phyloP scores from a whole-genome alignment of 164 flowering plant species.

The Macadamia tetraphylla region DNA sequence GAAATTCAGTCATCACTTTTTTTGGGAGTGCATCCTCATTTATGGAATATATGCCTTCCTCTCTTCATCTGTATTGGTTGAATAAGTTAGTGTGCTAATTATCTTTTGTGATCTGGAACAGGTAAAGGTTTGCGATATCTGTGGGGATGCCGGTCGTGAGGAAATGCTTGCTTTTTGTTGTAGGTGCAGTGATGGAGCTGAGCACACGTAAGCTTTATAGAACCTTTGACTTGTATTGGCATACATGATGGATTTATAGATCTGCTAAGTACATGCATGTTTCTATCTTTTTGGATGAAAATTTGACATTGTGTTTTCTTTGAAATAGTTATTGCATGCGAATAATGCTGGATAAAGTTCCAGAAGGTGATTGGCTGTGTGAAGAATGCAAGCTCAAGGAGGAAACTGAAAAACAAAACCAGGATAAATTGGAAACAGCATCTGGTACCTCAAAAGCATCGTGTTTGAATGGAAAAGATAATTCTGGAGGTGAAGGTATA shows the following conservation, averaged over 20 bases:
- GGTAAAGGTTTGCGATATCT: constrained; percentile 97
- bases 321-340: constrained; percentile 84
- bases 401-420: constrained; percentile 37
- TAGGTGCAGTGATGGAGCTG: constrained; percentile 95
- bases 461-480: constrained; percentile 21
- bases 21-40: background rate
- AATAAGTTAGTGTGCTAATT: background rate
- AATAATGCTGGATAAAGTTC: constrained; percentile 66
- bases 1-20: background rate
- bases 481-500: constrained; percentile 12
- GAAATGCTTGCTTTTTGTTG: constrained; percentile 87
- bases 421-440: constrained; percentile 27
- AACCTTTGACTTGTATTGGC: background rate
- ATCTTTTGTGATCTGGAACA: constrained; percentile 22
- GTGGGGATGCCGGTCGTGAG: constrained; percentile 99
- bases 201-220: constrained; percentile 74
- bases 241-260: background rate
- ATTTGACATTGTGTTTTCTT: constrained; percentile 9
- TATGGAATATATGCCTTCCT: background rate
- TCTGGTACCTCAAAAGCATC: constrained; percentile 13
- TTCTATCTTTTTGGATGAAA: background rate
- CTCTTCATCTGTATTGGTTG: too few species aligned
- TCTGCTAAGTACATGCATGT: background rate
- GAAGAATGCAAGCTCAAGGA: constrained; percentile 75
- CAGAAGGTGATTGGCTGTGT: constrained; percentile 84